Conservation (phyloP, 768 basidiomycete genomes). For the Mycena latifolia region DNA sequence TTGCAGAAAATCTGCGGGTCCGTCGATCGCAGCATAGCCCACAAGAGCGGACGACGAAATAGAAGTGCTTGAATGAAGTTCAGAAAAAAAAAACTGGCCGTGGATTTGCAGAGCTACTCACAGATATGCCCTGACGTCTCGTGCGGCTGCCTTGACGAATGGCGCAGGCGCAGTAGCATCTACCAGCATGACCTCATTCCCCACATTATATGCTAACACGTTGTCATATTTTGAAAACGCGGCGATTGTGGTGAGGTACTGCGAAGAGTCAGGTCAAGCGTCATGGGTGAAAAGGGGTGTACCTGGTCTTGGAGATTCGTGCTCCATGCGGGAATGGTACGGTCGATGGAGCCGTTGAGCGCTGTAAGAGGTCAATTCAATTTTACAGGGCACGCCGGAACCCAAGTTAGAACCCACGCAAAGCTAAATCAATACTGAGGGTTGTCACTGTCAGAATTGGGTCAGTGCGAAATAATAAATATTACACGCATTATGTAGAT, state of each 20-base stretch:
- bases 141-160: constrained; percentile 79
- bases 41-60: constrained; percentile 12
- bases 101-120: constrained; percentile 56
- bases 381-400: neutral
- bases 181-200: constrained; percentile 68
- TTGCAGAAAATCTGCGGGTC: constrained; percentile 16
- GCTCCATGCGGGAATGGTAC: constrained; percentile 68
- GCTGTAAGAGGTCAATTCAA: constrained; percentile 36
- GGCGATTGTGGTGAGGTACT: constrained; percentile 70
- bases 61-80: constrained; percentile 2
- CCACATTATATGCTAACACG: constrained; percentile 76
- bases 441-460: neutral
- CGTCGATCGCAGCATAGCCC: constrained; percentile 28
- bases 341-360: constrained; percentile 75
- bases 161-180: constrained; percentile 63
- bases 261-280: neutral
- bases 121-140: constrained; percentile 69
- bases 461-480: neutral
- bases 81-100: neutral
- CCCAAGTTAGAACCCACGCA: constrained; percentile 52
- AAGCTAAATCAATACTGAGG: constrained; percentile 82
- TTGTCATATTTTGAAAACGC: constrained; percentile 75
- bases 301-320: constrained; percentile 66
- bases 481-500: constrained; percentile 82
- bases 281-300: neutral